These are phyloP conservation scores for Marasmius fiardii DNA, from an alignment of 1,284 basidiomycete genomes.

Conservation along the genomic window DNA sequence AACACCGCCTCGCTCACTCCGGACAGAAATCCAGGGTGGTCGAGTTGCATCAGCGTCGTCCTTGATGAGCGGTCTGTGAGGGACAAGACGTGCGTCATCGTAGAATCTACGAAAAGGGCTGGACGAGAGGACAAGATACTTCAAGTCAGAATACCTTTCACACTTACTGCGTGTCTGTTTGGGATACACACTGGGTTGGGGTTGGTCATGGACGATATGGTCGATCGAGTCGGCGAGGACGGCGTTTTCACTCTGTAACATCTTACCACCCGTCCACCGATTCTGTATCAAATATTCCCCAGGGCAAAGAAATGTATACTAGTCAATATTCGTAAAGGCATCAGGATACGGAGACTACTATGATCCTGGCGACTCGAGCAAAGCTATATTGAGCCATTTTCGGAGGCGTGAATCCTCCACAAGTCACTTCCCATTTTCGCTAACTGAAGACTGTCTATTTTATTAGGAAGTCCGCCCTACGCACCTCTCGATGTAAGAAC, in stretches of 20 bases:
- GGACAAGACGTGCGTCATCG: neutral
- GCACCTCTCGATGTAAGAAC: too few relatives aligned
- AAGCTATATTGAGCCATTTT: too few relatives aligned
- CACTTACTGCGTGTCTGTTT: neutral
- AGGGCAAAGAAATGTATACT: too few relatives aligned
- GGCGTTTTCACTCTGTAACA: neutral
- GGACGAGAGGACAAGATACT: neutral
- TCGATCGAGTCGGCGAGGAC: neutral
- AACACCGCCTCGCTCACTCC: neutral
- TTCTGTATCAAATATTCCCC: too few relatives aligned
- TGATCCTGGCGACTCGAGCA: too few relatives aligned
- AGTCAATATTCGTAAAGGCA: too few relatives aligned
- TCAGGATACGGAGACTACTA: too few relatives aligned
- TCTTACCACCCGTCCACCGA: neutral
- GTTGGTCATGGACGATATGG: neutral
- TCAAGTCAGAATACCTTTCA: neutral
- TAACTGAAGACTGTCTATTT: too few relatives aligned
- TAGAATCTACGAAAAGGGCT: neutral
- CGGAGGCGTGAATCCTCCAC: too few relatives aligned
- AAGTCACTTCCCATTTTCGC: too few relatives aligned
- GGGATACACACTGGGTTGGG: constrained; percentile 2
- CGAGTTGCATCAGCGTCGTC: neutral
- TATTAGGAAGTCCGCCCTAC: too few relatives aligned
- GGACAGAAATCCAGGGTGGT: neutral
- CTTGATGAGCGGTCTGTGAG: neutral